A percentile compares a stretch with the other conserved stretches of the same genome.
Conservation (phyloP, 179 eudicot species). For the Beta lomatogona region DNA sequence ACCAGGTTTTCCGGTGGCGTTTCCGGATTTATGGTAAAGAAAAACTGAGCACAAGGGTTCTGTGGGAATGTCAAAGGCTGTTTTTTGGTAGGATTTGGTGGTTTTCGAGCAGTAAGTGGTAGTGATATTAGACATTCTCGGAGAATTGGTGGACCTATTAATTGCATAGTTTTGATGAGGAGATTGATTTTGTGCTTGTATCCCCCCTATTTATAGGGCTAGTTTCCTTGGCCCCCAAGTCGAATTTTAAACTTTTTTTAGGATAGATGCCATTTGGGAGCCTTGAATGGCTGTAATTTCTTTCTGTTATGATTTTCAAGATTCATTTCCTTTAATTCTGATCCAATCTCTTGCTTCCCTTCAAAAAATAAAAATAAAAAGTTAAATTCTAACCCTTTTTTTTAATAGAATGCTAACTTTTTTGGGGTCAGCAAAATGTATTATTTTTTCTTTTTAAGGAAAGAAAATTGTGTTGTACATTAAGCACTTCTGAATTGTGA, state of each 20-base stretch:
- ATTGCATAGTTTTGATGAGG: slow-evolving; percentile 18
- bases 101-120: slow-evolving; percentile 1
- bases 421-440: no score
- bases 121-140: slow-evolving; percentile 5
- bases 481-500: no score
- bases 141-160: slow-evolving; percentile 34
- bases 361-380: no score
- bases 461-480: no score
- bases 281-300: no score
- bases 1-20: slow-evolving; percentile 14
- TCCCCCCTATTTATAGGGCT: background rate
- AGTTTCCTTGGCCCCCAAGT: slow-evolving; percentile 11
- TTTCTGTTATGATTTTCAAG: no score
- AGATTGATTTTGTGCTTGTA: background rate
- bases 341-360: no score
- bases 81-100: slow-evolving; percentile 2
- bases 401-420: no score
- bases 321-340: no score
- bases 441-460: no score
- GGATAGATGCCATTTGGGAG: no score
- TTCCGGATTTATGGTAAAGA: slow-evolving; percentile 21
- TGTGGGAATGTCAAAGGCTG: slow-evolving; percentile 20
- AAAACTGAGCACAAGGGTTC: slow-evolving; percentile 27
- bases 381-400: no score
- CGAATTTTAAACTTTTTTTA: background rate